Evolutionary conservation across 495 filamentous ascomycete species (phyloP).

Genomic region (Copromyces sp.): DNA sequence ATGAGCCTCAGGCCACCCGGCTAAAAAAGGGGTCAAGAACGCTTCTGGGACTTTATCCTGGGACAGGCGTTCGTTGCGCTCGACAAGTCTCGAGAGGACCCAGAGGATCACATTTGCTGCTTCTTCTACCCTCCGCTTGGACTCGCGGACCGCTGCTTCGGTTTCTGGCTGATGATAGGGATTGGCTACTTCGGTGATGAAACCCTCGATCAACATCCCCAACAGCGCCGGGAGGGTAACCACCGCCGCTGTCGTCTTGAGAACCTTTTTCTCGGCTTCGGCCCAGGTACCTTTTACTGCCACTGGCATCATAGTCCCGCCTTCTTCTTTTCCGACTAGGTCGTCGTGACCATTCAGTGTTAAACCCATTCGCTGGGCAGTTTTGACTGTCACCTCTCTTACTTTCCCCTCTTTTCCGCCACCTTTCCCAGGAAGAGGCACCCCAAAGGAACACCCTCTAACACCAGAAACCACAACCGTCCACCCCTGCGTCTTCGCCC

Average conservation of each 20-base stretch:
- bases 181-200: neutral
- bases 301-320: neutral
- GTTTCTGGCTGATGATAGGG: too few relatives aligned
- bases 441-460: neutral
- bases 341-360: neutral
- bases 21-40: neutral
- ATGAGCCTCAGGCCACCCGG: neutral
- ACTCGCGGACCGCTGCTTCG: too few relatives aligned
- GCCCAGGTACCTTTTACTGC: neutral
- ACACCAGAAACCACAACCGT: neutral
- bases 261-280: neutral
- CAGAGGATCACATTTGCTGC: neutral
- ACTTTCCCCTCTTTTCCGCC: neutral
- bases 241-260: neutral
- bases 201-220: neutral
- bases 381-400: neutral
- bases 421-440: neutral
- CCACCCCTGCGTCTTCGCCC: conserved; percentile 17
- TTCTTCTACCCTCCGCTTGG: neutral
- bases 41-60: neutral
- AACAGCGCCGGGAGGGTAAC: neutral
- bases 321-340: neutral
- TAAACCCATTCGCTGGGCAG: neutral
- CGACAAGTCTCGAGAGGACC: neutral
- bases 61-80: neutral